These are phyloP conservation scores for Epichloe typhina DNA, from an alignment of 2,329 filamentous ascomycete genomes.

Conservation along the genomic window DNA sequence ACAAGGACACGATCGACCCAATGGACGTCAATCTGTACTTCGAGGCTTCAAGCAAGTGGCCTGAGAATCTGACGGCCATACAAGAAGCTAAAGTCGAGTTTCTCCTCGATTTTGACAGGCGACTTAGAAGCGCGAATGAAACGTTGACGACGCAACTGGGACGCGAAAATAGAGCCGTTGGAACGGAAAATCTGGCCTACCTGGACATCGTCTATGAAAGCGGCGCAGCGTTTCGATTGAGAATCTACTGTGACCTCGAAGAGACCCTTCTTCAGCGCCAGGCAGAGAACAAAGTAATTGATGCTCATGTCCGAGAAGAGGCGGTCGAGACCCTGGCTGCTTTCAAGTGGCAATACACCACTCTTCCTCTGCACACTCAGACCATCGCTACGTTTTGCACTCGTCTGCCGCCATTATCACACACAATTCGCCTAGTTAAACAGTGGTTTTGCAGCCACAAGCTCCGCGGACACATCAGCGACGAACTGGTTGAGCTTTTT, in stretches of 20 bases:
- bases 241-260: slow-evolving; percentile 83
- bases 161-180: slow-evolving; percentile 59
- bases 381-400: slow-evolving; percentile 70
- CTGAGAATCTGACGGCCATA: slow-evolving; percentile 79
- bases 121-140: slow-evolving; percentile 49
- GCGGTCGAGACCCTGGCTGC: slow-evolving; percentile 54
- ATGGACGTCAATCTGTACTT: slow-evolving; percentile 81
- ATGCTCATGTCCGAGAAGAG: slow-evolving; percentile 52
- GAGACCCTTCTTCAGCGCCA: slow-evolving; percentile 67
- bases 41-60: slow-evolving; percentile 87
- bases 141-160: slow-evolving; percentile 58
- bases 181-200: slow-evolving; percentile 64
- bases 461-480: slow-evolving; percentile 59
- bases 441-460: slow-evolving; percentile 82
- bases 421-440: slow-evolving; percentile 74
- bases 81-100: slow-evolving; percentile 92
- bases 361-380: slow-evolving; percentile 67
- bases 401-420: slow-evolving; percentile 64
- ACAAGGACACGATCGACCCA: slow-evolving; percentile 34
- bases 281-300: slow-evolving; percentile 58
- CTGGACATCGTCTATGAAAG: slow-evolving; percentile 66
- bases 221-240: slow-evolving; percentile 65
- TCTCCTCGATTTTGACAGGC: slow-evolving; percentile 59
- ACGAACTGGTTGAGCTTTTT: slow-evolving; percentile 76
- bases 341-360: slow-evolving; percentile 59